phyloP scores from a whole-genome alignment of 2,329 filamentous ascomycete genomes.

The Cladosporium velox region DNA sequence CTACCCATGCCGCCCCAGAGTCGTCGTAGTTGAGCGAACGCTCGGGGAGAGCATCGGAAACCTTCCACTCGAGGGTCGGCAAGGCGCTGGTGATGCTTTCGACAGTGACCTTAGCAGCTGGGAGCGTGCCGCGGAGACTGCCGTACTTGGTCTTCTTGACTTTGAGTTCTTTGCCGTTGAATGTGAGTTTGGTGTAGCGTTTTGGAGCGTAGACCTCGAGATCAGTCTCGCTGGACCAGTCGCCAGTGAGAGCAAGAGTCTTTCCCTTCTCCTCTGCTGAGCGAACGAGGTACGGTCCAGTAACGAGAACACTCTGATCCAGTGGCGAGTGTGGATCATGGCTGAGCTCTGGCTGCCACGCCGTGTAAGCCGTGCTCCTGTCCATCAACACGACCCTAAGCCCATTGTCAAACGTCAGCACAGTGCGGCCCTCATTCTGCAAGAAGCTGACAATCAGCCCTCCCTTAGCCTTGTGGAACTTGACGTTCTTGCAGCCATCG shows the following conservation, averaged over 20 bases:
- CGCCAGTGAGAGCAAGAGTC: slow-evolving; percentile 39
- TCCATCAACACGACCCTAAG: slow-evolving; percentile 42
- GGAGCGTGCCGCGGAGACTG: slow-evolving; percentile 38
- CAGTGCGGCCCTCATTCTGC: slow-evolving; percentile 37
- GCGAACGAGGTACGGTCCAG: slow-evolving; percentile 46
- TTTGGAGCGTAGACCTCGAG: slow-evolving; percentile 42
- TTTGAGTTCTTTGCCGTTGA: slow-evolving; percentile 41
- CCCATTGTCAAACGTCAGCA: slow-evolving; percentile 41
- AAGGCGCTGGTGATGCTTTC: slow-evolving; percentile 35
- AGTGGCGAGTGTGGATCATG: slow-evolving; percentile 43
- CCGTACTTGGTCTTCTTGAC: slow-evolving; percentile 40
- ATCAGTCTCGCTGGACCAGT: slow-evolving; percentile 37
- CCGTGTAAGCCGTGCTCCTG: slow-evolving; percentile 40
- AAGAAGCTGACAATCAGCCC: slow-evolving; percentile 39
- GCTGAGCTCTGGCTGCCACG: slow-evolving; percentile 44
- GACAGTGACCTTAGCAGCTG: slow-evolving; percentile 27
- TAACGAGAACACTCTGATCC: slow-evolving; percentile 43
- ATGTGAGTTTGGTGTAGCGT: slow-evolving; percentile 35
- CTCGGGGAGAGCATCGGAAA: slow-evolving; percentile 53
- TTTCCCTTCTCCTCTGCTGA: slow-evolving; percentile 31
- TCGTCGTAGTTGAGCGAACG: slow-evolving; percentile 47
- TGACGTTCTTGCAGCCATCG: slow-evolving; percentile 45
- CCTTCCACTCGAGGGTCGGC: slow-evolving; percentile 52
- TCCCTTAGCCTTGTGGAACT: slow-evolving; percentile 44
- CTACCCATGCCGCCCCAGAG: slow-evolving; percentile 46